Evolutionary conservation across 169 alveolate genomes (phyloP).

Genomic region (Plasmodium vinckei): DNA sequence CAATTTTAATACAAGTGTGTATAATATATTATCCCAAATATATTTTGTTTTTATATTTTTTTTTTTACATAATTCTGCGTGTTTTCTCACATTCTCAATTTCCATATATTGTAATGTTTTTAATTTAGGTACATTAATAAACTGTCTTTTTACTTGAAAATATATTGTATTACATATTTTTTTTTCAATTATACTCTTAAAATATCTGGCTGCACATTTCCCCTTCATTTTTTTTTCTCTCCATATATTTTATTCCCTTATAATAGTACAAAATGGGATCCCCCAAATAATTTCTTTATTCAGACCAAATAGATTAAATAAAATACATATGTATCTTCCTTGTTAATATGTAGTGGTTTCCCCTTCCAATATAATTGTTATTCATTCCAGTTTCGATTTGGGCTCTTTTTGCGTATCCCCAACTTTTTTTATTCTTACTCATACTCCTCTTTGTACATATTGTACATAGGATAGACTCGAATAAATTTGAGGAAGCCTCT

Average conservation of each 20-base stretch:
- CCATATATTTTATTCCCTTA: not conserved
- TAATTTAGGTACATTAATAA: constrained; percentile 26
- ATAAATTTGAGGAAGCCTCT: constrained; percentile 2
- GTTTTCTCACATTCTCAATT: constrained; percentile 7
- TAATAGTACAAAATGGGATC: no score
- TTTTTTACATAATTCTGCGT: constrained; percentile 45
- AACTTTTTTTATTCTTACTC: not conserved
- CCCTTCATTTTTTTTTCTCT: not conserved
- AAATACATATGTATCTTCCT: no score
- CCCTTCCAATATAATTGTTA: no score
- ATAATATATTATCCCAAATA: constrained; percentile 50
- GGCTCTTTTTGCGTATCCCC: no score
- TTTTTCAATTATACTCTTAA: not conserved
- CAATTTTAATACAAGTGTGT: constrained; percentile 37
- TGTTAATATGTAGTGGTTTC: no score
- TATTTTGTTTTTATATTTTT: constrained; percentile 33
- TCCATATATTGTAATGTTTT: constrained; percentile 58
- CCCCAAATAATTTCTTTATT: no score
- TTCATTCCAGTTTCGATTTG: no score
- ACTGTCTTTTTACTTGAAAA: not conserved
- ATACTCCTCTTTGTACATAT: constrained; percentile 63
- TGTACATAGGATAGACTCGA: constrained; percentile 39
- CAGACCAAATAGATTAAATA: no score
- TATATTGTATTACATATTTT: not conserved
- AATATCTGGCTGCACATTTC: not conserved